Conservation (phyloP, 2,329 filamentous ascomycete genomes). For the Acrodontium crateriforme region DNA sequence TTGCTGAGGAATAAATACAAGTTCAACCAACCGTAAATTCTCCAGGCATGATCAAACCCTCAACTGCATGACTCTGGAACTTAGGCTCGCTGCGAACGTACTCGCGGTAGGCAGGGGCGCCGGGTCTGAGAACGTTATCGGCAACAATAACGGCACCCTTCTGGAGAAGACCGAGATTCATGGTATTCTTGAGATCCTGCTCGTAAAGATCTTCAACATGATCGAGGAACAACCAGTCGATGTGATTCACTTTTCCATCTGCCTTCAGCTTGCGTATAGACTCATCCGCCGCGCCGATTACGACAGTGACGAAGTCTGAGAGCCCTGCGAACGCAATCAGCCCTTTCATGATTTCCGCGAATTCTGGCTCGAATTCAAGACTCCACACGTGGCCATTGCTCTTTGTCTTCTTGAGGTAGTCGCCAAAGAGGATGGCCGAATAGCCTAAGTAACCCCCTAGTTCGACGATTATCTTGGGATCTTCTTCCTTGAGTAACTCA, state of each 20-base stretch:
- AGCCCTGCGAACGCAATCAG: conserved; percentile 64
- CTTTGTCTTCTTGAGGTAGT: conserved; percentile 48
- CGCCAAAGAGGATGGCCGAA: conserved; percentile 62
- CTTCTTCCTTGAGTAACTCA: conserved; percentile 51
- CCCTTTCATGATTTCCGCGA: conserved; percentile 53
- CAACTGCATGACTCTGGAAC: too few relatives aligned
- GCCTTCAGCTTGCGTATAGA: conserved; percentile 47
- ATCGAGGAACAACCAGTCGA: conserved; percentile 67
- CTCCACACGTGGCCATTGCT: conserved; percentile 56
- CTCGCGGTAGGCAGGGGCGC: conserved; percentile 55
- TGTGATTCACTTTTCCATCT: conserved; percentile 39
- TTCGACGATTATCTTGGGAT: conserved; percentile 60
- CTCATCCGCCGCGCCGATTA: conserved; percentile 55
- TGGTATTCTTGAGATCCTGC: conserved; percentile 61
- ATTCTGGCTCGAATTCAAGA: conserved; percentile 60
- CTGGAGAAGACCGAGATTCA: conserved; percentile 51
- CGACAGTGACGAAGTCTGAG: conserved; percentile 52
- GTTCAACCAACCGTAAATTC: too few relatives aligned
- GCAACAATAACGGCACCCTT: conserved; percentile 51
- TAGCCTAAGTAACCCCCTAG: conserved; percentile 73
- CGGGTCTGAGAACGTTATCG: conserved; percentile 59
- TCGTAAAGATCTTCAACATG: conserved; percentile 68
- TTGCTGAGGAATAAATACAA: too few relatives aligned
- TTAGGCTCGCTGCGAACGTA: conserved; percentile 59
- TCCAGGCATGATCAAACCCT: too few relatives aligned